A percentile compares a stretch with the other conserved stretches of the same genome.
Conservation (phyloP, 2,329 filamentous ascomycete species). For the Clarireedia hainanense region DNA sequence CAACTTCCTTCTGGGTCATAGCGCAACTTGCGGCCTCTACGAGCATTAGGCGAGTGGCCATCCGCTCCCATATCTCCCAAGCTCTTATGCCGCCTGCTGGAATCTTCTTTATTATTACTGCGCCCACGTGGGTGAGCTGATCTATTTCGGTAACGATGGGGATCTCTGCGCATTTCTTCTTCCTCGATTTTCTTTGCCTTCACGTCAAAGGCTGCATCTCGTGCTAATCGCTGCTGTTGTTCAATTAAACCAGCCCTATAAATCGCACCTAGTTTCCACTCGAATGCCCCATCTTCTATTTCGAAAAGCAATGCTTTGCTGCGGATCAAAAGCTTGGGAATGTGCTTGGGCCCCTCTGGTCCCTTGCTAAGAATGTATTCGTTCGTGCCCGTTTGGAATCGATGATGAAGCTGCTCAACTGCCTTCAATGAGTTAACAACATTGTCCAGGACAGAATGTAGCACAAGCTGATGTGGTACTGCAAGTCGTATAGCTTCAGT, state of each 20-base stretch:
- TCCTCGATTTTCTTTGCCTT: slow-evolving; percentile 81
- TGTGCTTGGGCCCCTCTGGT: slow-evolving; percentile 75
- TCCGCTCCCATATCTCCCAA: slow-evolving; percentile 16
- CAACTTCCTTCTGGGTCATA: slow-evolving; percentile 78
- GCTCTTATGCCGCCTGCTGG: slow-evolving; percentile 26
- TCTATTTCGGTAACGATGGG: slow-evolving; percentile 45
- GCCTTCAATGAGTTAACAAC: slow-evolving; percentile 82
- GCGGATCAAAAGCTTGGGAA: slow-evolving; percentile 79
- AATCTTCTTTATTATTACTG: slow-evolving; percentile 20
- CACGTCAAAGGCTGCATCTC: slow-evolving; percentile 81
- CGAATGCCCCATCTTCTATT: slow-evolving; percentile 90
- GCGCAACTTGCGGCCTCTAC: slow-evolving; percentile 40
- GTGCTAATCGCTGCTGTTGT: slow-evolving; percentile 80
- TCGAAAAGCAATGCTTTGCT: slow-evolving; percentile 81
- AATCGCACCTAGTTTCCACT: slow-evolving; percentile 94
- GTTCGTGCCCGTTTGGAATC: slow-evolving; percentile 79
- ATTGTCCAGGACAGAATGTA: slow-evolving; percentile 92
- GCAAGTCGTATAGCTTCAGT: slow-evolving; percentile 81
- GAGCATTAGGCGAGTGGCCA: slow-evolving; percentile 19
- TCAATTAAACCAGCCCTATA: slow-evolving; percentile 84
- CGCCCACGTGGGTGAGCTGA: slow-evolving; percentile 35
- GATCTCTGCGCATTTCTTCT: slow-evolving; percentile 51
- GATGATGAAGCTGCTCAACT: slow-evolving; percentile 82
- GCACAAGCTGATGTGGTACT: slow-evolving; percentile 83
- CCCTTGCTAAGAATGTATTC: slow-evolving; percentile 82